Conservation (phyloP, 2,329 filamentous ascomycete species). For the Tolypocladium sp. region DNA sequence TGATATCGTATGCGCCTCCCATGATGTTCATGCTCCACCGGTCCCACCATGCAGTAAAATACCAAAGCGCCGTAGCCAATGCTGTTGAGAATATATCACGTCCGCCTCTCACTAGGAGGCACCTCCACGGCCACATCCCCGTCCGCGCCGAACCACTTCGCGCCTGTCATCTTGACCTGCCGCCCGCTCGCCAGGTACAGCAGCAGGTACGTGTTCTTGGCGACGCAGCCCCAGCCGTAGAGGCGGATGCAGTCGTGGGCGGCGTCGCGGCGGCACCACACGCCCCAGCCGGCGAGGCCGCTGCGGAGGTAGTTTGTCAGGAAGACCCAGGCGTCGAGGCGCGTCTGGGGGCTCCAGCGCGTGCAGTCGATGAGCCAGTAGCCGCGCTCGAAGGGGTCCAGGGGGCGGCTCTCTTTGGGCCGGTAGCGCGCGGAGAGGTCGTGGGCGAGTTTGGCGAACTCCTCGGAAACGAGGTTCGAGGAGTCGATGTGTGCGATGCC, state of each 20-base stretch:
- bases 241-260: slow-evolving; percentile 44
- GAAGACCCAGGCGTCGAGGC: slow-evolving; percentile 51
- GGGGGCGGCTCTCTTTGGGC: slow-evolving; percentile 25
- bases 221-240: slow-evolving; percentile 71
- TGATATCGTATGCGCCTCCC: neutral
- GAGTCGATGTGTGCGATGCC: slow-evolving; percentile 35
- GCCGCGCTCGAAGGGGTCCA: slow-evolving; percentile 59
- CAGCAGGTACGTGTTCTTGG: slow-evolving; percentile 64
- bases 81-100: neutral
- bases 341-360: slow-evolving; percentile 39
- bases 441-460: slow-evolving; percentile 41
- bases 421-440: slow-evolving; percentile 43
- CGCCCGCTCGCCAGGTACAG: slow-evolving; percentile 64
- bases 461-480: slow-evolving; percentile 45
- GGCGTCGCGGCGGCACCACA: slow-evolving; percentile 42
- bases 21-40: neutral
- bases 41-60: neutral
- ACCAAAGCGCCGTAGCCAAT: neutral
- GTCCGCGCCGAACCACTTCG: slow-evolving; percentile 58
- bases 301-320: slow-evolving; percentile 49
- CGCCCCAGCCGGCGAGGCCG: slow-evolving; percentile 58
- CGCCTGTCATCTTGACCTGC: slow-evolving; percentile 45
- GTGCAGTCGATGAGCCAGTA: slow-evolving; percentile 62
- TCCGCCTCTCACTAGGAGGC: slow-evolving; percentile 12
- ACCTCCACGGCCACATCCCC: slow-evolving; percentile 42